Conservation (phyloP, 106 monocot genomes). For the Acorus calamus region DNA sequence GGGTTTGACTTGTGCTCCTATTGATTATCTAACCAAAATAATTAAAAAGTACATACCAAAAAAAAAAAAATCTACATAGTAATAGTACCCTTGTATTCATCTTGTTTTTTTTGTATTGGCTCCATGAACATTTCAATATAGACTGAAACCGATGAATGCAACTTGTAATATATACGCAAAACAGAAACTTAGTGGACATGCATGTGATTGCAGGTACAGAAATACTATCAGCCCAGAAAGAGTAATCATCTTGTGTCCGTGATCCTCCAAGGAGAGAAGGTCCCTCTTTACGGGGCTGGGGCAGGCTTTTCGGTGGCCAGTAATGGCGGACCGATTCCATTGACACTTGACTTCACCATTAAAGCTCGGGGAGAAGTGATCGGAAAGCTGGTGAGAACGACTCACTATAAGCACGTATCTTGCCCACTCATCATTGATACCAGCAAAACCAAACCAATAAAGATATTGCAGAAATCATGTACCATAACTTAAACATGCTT, state of each 20-base stretch:
- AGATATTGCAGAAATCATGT: slow-evolving; percentile 41
- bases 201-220: slow-evolving; percentile 44
- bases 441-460: slow-evolving; percentile 50
- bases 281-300: slow-evolving; percentile 86
- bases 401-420: slow-evolving; percentile 39
- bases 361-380: slow-evolving; percentile 58
- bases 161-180: too few relatives aligned
- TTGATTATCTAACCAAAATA: too few relatives aligned
- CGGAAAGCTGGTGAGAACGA: slow-evolving; percentile 74
- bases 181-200: neutral
- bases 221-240: slow-evolving; percentile 76
- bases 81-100: too few relatives aligned
- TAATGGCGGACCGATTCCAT: slow-evolving; percentile 44
- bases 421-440: slow-evolving; percentile 46
- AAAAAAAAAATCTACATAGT: too few relatives aligned
- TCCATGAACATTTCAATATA: too few relatives aligned
- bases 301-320: slow-evolving; percentile 47
- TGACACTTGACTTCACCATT: slow-evolving; percentile 63
- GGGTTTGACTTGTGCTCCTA: too few relatives aligned
- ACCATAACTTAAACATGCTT: neutral
- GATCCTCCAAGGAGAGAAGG: slow-evolving; percentile 60
- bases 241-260: slow-evolving; percentile 46
- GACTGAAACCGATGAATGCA: too few relatives aligned
- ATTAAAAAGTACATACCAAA: too few relatives aligned
- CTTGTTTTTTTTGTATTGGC: too few relatives aligned